These are phyloP conservation scores for Telopea speciosissima DNA, from an alignment of 177 flowering plant species.

Conservation along the genomic window DNA sequence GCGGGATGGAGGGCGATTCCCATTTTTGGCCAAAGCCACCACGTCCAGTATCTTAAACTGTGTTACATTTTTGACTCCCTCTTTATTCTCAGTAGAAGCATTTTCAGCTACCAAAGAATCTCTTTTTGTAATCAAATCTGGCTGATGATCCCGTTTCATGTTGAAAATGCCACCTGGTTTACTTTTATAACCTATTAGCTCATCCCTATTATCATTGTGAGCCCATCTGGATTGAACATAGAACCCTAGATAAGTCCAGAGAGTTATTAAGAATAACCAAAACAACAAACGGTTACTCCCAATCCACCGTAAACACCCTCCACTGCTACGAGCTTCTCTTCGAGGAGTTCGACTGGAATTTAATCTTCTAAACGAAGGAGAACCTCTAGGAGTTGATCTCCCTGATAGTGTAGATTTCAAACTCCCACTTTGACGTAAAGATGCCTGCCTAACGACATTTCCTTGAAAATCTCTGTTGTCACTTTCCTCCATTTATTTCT, in stretches of 20 bases:
- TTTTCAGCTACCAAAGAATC: slow-evolving; percentile 16
- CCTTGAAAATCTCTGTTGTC: slow-evolving; percentile 32
- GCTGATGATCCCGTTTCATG: slow-evolving; percentile 17
- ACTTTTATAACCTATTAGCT: slow-evolving; percentile 49
- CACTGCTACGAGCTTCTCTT: slow-evolving; percentile 31
- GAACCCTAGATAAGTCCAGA: slow-evolving; percentile 93
- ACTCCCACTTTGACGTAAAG: slow-evolving; percentile 33
- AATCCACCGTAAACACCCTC: slow-evolving; percentile 46
- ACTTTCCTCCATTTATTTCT: slow-evolving; percentile 47
- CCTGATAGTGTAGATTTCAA: slow-evolving; percentile 48
- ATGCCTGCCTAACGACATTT: slow-evolving; percentile 28
- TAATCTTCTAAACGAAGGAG: slow-evolving; percentile 44
- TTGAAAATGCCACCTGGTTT: slow-evolving; percentile 19
- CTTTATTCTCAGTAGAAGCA: slow-evolving; percentile 16
- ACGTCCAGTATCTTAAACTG: slow-evolving; percentile 23
- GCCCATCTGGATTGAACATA: slow-evolving; percentile 96
- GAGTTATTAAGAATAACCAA: slow-evolving; percentile 87
- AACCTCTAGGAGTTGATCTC: slow-evolving; percentile 43
- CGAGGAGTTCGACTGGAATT: slow-evolving; percentile 42
- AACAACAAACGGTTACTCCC: slow-evolving; percentile 57
- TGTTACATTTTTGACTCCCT: slow-evolving; percentile 14
- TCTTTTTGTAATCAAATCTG: slow-evolving; percentile 20
- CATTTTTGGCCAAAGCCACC: slow-evolving; percentile 35
- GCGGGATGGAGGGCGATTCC: slow-evolving; percentile 24
- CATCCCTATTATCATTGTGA: slow-evolving; percentile 48